Evolutionary conservation across 768 basidiomycete genomes (phyloP), one percentile per base, ranked within the genome.

Genomic region (Termitomyces sp.): DNA sequence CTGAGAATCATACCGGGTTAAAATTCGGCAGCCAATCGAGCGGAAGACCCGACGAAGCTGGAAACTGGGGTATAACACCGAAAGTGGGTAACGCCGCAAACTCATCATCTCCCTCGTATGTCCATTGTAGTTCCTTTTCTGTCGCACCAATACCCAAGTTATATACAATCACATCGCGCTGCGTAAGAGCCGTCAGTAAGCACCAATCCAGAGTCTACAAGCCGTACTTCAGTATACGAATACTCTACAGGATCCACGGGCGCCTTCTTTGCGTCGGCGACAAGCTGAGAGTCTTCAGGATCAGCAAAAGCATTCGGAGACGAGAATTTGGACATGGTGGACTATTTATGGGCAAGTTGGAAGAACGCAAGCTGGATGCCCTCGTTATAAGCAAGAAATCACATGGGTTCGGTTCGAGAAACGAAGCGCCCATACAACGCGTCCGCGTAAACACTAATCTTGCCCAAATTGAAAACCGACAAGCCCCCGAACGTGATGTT

Each of bases 71-170:
- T 60, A 98, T 83, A 45, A 98, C 95, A 36, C 94, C 97, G 69
- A 97, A 98, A 0, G 96, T 98, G 0, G 95, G 97, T 40, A 99
- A 75, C 1, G 91, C 87, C 60, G 82, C 73, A 74, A 99, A 99
- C 14, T 87, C 81, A 50, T 95, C 93, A 70, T 94, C 83, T 46
- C 88, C 87, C 76, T 99, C 97, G 67, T 86, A 98, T 11, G 88
- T 87, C 89, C 93, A 94, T 65, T 94, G 86, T 6, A 98, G 83
- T 60, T 99, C 95, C 68, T 91, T 85, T 76, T 90, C 95, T 1
- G 89, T 96, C 29, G 96, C 97, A 11, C 97, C 97, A 60, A 98
- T 76, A 42, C 96, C 96, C 40, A 98, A 80, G 75, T 98, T 98
- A 79, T 98, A 99, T 10, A 98, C 79, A 64, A 97, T 90, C 42